Percentiles rank a stretch among this genome's conserved stretches.
phyloP scores from a whole-genome alignment of 768 basidiomycete species.

The Lyophyllum semitale region DNA sequence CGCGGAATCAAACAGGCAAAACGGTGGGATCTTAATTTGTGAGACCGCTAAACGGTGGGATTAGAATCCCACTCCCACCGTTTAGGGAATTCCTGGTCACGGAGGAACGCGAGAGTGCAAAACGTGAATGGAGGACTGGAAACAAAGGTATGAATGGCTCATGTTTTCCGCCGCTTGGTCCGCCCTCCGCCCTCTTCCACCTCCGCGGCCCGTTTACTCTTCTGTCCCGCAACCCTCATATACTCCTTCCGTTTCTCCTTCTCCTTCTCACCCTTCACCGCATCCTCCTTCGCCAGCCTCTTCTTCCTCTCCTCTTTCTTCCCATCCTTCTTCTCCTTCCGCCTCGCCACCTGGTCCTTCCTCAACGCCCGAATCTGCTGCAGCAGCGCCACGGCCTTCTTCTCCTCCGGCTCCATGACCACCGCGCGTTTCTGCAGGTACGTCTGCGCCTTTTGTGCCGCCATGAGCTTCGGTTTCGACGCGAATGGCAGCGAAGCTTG shows the following conservation, averaged over 20 bases:
- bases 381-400: constrained; percentile 84
- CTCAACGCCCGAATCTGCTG: constrained; percentile 93
- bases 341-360: constrained; percentile 79
- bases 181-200: constrained; percentile 53
- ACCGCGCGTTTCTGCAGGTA: constrained; percentile 95
- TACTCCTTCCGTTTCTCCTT: constrained; percentile 77
- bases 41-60: no score
- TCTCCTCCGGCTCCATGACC: constrained; percentile 94
- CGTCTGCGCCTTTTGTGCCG: constrained; percentile 71
- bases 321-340: constrained; percentile 88
- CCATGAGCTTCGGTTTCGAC: constrained; percentile 86
- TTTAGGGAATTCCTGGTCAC: no score
- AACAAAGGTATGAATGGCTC: background rate
- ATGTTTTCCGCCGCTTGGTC: constrained; percentile 54
- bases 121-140: background rate
- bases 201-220: constrained; percentile 67
- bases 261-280: constrained; percentile 61
- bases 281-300: constrained; percentile 73
- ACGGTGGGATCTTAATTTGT: no score
- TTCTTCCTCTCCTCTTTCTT: constrained; percentile 67
- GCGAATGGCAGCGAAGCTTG: constrained; percentile 90
- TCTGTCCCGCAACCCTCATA: constrained; percentile 73
- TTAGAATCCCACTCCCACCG: no score
- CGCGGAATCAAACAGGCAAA: no score
- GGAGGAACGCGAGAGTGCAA: no score